These are phyloP conservation scores for Paracamarosporium sp. DNA, from an alignment of 2,329 filamentous ascomycete genomes.

Conservation along the genomic window DNA sequence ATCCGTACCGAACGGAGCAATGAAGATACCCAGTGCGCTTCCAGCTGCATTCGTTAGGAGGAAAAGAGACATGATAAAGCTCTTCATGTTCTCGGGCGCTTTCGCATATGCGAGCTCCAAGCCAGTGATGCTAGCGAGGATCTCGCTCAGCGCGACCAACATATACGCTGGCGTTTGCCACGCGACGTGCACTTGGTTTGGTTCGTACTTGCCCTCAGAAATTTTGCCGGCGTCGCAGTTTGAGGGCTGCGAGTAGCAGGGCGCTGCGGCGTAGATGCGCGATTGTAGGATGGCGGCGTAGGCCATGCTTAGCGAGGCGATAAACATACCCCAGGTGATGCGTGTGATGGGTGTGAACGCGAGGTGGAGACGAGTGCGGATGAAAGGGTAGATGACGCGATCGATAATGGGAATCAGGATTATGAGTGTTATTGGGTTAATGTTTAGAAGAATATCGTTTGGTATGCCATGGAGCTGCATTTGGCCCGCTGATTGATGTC, in stretches of 20 bases:
- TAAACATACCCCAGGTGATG: slow-evolving; percentile 60
- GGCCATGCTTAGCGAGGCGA: slow-evolving; percentile 60
- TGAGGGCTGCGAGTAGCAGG: slow-evolving; percentile 58
- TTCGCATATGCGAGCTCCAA: slow-evolving; percentile 57
- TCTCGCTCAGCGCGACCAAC: slow-evolving; percentile 54
- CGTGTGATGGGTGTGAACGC: slow-evolving; percentile 58
- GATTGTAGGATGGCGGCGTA: slow-evolving; percentile 66
- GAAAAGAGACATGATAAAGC: slow-evolving; percentile 62
- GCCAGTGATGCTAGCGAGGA: slow-evolving; percentile 56
- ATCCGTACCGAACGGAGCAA: slow-evolving; percentile 67
- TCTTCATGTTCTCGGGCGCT: slow-evolving; percentile 55
- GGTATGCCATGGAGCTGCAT: slow-evolving; percentile 56
- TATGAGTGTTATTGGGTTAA: slow-evolving; percentile 55
- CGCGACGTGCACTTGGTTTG: slow-evolving; percentile 54
- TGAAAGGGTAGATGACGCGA: slow-evolving; percentile 53
- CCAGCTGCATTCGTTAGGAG: slow-evolving; percentile 66
- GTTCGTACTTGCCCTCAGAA: slow-evolving; percentile 36
- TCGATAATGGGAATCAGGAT: slow-evolving; percentile 56
- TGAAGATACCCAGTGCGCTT: slow-evolving; percentile 65
- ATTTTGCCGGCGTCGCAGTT: slow-evolving; percentile 45
- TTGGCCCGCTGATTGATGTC: slow-evolving; percentile 43
- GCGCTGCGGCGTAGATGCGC: slow-evolving; percentile 60
- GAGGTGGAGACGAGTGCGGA: slow-evolving; percentile 49
- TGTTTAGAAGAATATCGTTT: slow-evolving; percentile 57
- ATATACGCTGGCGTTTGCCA: slow-evolving; percentile 55